Evolutionary conservation across 805 yeast species (phyloP), one percentile per base, ranked within the genome.

Genomic region (Kazachstania kunashirensis): DNA sequence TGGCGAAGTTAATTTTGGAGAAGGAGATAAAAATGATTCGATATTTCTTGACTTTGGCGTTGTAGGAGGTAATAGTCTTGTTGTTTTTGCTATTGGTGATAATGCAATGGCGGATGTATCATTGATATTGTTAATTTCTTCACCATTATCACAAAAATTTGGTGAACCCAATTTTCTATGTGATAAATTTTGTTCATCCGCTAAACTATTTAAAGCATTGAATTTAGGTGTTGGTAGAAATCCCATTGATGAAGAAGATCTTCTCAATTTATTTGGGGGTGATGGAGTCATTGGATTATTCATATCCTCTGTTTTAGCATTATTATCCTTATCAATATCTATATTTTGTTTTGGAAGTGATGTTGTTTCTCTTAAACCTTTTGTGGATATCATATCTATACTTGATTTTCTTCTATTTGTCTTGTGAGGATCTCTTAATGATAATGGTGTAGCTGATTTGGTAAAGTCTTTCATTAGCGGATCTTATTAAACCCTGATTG

Each of bases 21-120:
- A 47, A 17, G 62, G 62, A 12, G 62, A 57, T n/a, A 57, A 39
- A 29, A 55, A 53, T 9, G 52, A 40, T 38, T 57, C 61, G 7
- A 48, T 40, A 24, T 52, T 46, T 37, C 51, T 49, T 13, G 60
- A 50, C 34, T 52, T 57, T 10, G 61, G 62, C 3, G 62, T 55
- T 7, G 57, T 52, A 7, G 62, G 62, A 14, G 59, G 58, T 31
- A 52, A 33, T 14, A 53, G 37, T 25, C 52, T 12, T 2, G 31
- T 46, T 13, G 47, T 37, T 18, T 44, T 26, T n/a, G 15, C 35
- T 39, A 15, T 46, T 38, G 12, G 46, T 12, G 44, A 35, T 8
- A 34, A 32, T 10, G 34, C 24, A 8, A 24, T 10, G 5, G 31
- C 21, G 7, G 18, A 16, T 7, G 10, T n/a, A 11, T 13, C 15